A percentile compares a stretch with the other conserved stretches of the same genome.
phyloP scores from a whole-genome alignment of 2,329 filamentous ascomycete genomes.

The Colletotrichum godetiae region DNA sequence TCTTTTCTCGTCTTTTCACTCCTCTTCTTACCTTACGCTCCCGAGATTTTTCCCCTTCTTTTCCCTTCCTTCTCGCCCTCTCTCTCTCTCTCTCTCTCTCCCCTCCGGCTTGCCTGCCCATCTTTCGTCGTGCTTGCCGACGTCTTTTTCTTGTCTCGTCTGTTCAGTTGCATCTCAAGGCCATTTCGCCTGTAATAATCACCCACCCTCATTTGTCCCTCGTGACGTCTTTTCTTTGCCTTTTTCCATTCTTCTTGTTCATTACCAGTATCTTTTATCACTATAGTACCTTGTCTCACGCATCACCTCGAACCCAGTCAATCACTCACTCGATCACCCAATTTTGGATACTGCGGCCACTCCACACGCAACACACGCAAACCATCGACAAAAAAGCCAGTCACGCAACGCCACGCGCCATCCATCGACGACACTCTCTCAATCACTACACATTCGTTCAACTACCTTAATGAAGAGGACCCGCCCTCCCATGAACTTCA shows the following conservation, averaged over 20 bases:
- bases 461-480: conserved; percentile 3
- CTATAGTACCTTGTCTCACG: conserved; percentile 9
- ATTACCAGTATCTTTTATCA: conserved; percentile 2
- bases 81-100: conserved; percentile 24
- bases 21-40: not conserved
- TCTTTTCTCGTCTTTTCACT: not conserved
- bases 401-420: not conserved
- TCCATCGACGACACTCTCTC: not conserved
- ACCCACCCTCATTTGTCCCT: conserved; percentile 17
- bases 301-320: conserved; percentile 18
- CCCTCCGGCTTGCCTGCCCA: not conserved
- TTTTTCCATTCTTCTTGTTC: conserved; percentile 7
- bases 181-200: conserved; percentile 2
- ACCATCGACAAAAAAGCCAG: not conserved
- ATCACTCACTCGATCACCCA: conserved; percentile 9
- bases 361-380: not conserved
- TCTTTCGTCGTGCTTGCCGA: conserved; percentile 25
- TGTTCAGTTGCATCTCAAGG: not conserved
- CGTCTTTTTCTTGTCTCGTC: conserved; percentile 11
- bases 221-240: conserved; percentile 9
- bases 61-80: conserved; percentile 22
- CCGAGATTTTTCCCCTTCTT: conserved; percentile 34
- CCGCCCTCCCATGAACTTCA: not conserved
- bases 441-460: not conserved
- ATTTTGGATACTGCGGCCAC: not conserved